Base-by-base conservation (phyloP, 306 rosid species). In the Parietaria judaica region DNA sequence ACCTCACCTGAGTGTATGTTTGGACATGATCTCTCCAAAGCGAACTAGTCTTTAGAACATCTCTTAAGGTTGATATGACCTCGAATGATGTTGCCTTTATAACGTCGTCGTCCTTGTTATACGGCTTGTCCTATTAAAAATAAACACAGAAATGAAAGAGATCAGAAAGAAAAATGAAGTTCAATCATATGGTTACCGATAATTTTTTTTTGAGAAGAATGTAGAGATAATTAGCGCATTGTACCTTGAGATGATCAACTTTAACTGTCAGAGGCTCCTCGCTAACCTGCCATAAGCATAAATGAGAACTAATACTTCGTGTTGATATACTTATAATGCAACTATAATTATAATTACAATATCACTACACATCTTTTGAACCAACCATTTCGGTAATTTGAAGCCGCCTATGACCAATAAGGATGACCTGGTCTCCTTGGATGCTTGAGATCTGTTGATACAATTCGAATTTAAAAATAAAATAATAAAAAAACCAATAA, bases 11-110 rank as follows among this genome's bases (percentile, higher is more conserved):
- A 61, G 90, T 88, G 76, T 88, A 94, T 36, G 95, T 94, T 75
- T 84, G 94, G 66, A 88, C 95, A 76, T 94, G 99, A 78, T 94
- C 99, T 67, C 97, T 86, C 99, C 99, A 94, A 63, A 94, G 99
- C 66, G 99, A 86, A 70, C 99, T 94, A 73, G 97, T 84, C 83
- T 86, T 94, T 56, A 94, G 83, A 76, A 94, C 99, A 76, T 94
- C 97, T 70, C 97, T 82, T 45, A 94, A 71, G 51, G 99, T 88
- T 47, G 99, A 84, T 80, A 94, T 86, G 66, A 94, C 99, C 86
- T 94, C 99, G 15, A 84, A 94, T 31, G 95, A 88, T 4, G 99
- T 94, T 56, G 99, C 99, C 80, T 94, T 94, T 68, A 94, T 83
- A 63, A 86, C 69, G 54, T 94, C 97, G 65, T 88, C 99, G 68